These are phyloP conservation scores for Cicer chorassanicum DNA, from an alignment of 306 rosid species.

Conservation along the genomic window DNA sequence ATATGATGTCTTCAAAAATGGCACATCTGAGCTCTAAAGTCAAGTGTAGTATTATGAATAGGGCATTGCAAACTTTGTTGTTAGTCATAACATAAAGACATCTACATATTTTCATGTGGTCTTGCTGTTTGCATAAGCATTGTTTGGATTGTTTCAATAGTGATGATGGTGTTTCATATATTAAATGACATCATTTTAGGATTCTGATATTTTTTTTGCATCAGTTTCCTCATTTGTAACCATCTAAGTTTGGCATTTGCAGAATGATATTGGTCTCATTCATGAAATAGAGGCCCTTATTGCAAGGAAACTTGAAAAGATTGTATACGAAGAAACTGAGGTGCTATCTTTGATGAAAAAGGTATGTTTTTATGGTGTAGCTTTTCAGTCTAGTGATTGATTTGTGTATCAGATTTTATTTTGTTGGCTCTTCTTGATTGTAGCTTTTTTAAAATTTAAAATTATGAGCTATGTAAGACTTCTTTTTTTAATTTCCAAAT, in stretches of 20 bases:
- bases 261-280: too few species aligned
- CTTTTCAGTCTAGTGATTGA: neutral
- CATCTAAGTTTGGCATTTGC: too few species aligned
- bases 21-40: neutral
- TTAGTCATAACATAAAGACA: neutral
- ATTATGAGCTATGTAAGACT: slow-evolving; percentile 10
- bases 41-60: too few species aligned
- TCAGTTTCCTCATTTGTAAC: too few species aligned
- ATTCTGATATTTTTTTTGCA: too few species aligned
- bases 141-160: neutral
- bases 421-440: neutral
- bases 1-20: too few species aligned
- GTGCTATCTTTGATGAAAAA: slow-evolving; percentile 66
- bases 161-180: neutral
- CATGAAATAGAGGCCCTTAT: too few species aligned
- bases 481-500: neutral
- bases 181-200: neutral
- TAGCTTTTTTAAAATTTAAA: neutral
- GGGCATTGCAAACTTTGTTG: neutral
- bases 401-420: neutral
- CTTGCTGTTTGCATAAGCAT: neutral
- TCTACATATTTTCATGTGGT: too few species aligned
- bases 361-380: slow-evolving; percentile 49
- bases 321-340: slow-evolving; percentile 34
- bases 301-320: too few species aligned